Evolutionary conservation across 2,329 filamentous ascomycete species (phyloP), one percentile per base, ranked within the genome.

Genomic region (Juglanconis sp.): DNA sequence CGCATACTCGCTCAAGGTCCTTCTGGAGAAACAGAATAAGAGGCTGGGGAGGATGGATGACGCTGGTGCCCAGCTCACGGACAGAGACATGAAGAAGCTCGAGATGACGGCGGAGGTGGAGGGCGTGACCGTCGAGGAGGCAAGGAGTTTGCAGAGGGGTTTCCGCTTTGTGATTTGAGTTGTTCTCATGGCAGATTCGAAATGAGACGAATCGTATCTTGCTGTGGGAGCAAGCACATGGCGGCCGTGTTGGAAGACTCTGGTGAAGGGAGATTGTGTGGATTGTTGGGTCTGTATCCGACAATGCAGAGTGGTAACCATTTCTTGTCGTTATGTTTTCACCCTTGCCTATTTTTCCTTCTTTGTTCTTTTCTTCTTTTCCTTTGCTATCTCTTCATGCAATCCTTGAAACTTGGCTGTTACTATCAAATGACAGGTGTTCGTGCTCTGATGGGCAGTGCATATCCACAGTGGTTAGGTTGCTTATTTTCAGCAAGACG

Each of bases 91-190:
- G 61, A 72, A 66, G 59, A 76, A 72, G 59, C 65, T 85, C 66
- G 71, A 78, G 67, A 76, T 76, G 66, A 83, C 81, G 17, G 81
- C 80, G 0, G 77, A 82, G 62, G 63, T 79, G 24, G 81, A 84
- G 66, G 79, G 79, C 0, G 77, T 83, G 48, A 76, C 78, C 62
- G 64, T 83, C 59, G 77, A 74, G 0, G 74, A 76, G 10, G 81
- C 82, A 40, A 74, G 81, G 56, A 69, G 71, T 53, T 63, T 83
- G 70, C 81, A 84, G 69, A 81, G 80, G 71, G 82, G 81, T 1
- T 85, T 82, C 69, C 71, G 82, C 36, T 85, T 80, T 66, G 74
- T 79, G 64, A 70, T 81, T 56, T 81, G 67, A 56, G 31, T 11
- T 9, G n/a, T 15, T n/a, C 3, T n/a, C 24, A n/a, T 35, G 5